These are phyloP conservation scores for Gossypium aridum DNA, from an alignment of 441 rosid species.

Conservation along the genomic window DNA sequence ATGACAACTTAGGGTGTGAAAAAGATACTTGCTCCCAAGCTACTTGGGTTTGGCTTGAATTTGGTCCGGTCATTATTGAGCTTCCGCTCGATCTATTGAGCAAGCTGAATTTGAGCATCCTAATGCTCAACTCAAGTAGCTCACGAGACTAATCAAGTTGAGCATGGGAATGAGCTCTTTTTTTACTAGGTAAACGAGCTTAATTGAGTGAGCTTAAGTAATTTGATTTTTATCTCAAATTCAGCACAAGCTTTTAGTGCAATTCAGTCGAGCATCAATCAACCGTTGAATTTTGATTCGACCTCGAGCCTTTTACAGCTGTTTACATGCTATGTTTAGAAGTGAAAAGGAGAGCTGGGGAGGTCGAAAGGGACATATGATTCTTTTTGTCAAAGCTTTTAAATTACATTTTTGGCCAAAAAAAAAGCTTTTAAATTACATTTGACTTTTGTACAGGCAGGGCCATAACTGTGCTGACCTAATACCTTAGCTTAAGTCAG, in stretches of 20 bases:
- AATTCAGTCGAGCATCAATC: not conserved
- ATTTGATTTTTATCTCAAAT: not conserved
- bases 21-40: not conserved
- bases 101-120: not conserved
- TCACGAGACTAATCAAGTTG: not conserved
- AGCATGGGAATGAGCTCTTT: not conserved
- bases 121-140: not conserved
- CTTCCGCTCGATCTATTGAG: not conserved
- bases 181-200: not conserved
- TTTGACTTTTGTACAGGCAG: constrained; percentile 9
- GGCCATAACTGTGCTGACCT: constrained; percentile 16
- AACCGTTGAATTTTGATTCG: not conserved
- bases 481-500: constrained; percentile 13
- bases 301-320: not conserved
- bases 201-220: not conserved
- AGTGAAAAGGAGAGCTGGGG: not conserved
- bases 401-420: constrained; percentile 1
- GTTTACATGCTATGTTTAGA: not conserved
- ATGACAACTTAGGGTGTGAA: not conserved
- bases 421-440: constrained; percentile 13
- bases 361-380: not conserved
- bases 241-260: not conserved
- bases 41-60: not conserved
- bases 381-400: constrained; percentile 26
- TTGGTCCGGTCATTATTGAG: not conserved